Base-by-base conservation (phyloP, 164 flowering plant genomes). In the Aristolochia fimbriata region DNA sequence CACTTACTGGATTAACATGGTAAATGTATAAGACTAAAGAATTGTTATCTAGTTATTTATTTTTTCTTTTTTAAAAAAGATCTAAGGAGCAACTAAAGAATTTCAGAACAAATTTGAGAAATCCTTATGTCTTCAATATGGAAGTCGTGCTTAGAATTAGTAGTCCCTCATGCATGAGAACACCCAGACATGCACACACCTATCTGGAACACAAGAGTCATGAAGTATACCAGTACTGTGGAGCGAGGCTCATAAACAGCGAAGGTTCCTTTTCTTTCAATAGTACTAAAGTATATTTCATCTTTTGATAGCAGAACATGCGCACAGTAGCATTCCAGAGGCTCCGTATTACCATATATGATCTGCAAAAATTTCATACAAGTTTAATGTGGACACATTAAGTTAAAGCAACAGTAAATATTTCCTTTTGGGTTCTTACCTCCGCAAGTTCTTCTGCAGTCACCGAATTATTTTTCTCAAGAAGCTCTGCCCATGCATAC, bases 401-500 rank as follows among this genome's bases (percentile, higher is more conserved):
- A 60, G 51, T 27, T 12, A 15, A 19, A 21, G 19, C 30, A 20
- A n/a, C 57, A 62, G 25, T 31, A 23, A 43, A 62, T 19, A 17
- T 4, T 54, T 37, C 22, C 17, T 2, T n/a, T 16, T 25, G 33
- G 25, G 55, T 27, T 3, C 27, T 27, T 45, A 92, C 98, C 96
- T 89, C 91, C 20, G 98, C 91, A 41, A 92, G 68, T 65, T 81
- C 93, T 71, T 84, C 87, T n/a, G 81, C 73, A 21, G 91, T 84
- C 30, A 82, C 85, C 27, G 85, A 74, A 66, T 80, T 79, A 51
- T 92, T 79, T 67, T 81, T 80, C 59, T 89, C 96, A 61, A 84
- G 81, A 68, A 92, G 86, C 77, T 92, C 96, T 68, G 70, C 64
- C 98, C 98, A 92, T 31, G 98, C 96, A 83, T 77, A 83, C 73